Base-by-base conservation (phyloP, 164 flowering plant species). In the Tetrastigma voinierianum region DNA sequence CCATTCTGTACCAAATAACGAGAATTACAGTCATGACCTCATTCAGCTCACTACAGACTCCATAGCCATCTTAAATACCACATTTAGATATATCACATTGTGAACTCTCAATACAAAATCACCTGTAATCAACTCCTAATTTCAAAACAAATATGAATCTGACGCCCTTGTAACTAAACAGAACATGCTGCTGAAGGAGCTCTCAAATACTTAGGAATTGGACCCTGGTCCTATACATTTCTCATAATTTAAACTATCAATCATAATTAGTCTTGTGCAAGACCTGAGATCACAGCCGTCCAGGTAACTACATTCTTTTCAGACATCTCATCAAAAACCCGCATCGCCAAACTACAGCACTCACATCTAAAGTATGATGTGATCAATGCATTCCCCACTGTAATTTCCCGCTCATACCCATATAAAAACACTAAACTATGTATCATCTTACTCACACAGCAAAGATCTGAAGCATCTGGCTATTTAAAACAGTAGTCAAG, bases 61-160 rank as follows among this genome's bases (percentile, higher is more conserved):
- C 62, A 90, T 0, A 90, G n/a, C n/a, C 25, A 91, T 80, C 70
- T 56, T 60, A 32, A 49, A 72, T 67, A 56, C 86, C 78, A 75
- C 97, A 92, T 75, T 90, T 95, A 2, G n/a, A 64, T 95, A 92
- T 90, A 92, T 81, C 96, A 95, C 87, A 78, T 97, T n/a, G n/a
- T 86, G 78, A 96, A n/a, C 92, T n/a, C 75, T 83, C 97, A 61
- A 89, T 65, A 67, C 80, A 78, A 40, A 86, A 73, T 90, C 94
- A 82, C n/a, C n/a, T n/a, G n/a, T n/a, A n/a, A 5, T 81, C 79
- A 68, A 82, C 11, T 24, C 98, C 98, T 16, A 73, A 60, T 73
- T 92, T 92, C 73, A 73, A 74, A 57, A 84, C 67, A 63, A 84
- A 72, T 91, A 76, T 94, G 97, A 65, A 92, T 84, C 57, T 90